Base-by-base conservation (phyloP, 495 filamentous ascomycete genomes). In the Penicillium goetzii region DNA sequence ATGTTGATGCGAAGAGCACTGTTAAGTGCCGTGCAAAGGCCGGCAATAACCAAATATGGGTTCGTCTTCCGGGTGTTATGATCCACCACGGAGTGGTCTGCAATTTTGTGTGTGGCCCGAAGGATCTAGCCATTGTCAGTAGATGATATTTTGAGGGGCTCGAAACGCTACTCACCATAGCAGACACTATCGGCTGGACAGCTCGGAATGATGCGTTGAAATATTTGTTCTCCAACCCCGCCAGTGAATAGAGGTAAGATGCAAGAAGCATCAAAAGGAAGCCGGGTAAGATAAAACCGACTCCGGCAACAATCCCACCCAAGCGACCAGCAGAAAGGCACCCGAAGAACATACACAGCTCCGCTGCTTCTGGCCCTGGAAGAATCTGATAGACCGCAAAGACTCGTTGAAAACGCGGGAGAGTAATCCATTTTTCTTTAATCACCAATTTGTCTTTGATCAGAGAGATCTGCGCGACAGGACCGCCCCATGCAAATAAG, bases 311-410 rank as follows among this genome's bases (percentile, higher is more conserved):
- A 52, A 52, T 52, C 11, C 49, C 49, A 52, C 49, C 49, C 25
- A 52, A 17, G 1, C 49, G 49, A 28, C 49, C 49, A 32, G 49
- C 49, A 4, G 49, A 52, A 1, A 52, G 49, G 32, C 49, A 52
- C 25, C 49, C 49, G 15, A 52, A 52, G 25, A 52, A 52, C 49
- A 52, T 52, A 17, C 49, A 52, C n/a, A 52, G 49, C 28, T 52
- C 49, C 11, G 49, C 49, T 52, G 49, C 49, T 17, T 52, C 49
- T 15, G 49, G 49, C 21, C 49, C 49, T 15, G 49, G 49, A 6
- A 52, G 49, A 17, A 52, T 52, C 15, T 52, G 49, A 21, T 52
- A 52, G 25, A 52, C 49, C 4, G 49, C 49, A 28, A 52, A 52
- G 8, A 52, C 49, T 7, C 49, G 49, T 32, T 52, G 49, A 6